Evolutionary conservation across 1,139 yeast genomes (phyloP).

Genomic region (Meyerozyma sp.): DNA sequence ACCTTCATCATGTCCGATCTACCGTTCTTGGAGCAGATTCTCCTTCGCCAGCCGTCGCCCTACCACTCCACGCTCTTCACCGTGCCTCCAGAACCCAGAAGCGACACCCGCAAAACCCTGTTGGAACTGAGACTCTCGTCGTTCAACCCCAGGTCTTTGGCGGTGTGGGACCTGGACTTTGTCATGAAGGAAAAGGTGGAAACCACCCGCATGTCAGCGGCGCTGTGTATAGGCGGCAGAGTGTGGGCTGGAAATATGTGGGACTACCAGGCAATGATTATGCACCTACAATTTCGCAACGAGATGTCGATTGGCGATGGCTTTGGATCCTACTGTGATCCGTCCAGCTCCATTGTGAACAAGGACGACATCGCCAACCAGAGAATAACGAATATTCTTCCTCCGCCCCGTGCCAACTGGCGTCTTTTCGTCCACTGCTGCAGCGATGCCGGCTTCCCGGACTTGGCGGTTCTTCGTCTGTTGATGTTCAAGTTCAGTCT

Average conservation of each 20-base stretch:
- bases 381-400: slow-evolving; percentile 19
- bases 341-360: slow-evolving; percentile 44
- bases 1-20: slow-evolving; percentile 13
- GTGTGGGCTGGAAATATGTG: slow-evolving; percentile 80
- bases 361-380: slow-evolving; percentile 10
- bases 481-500: slow-evolving; percentile 31
- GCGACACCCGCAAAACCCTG: slow-evolving; percentile 1
- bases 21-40: not conserved
- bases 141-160: slow-evolving; percentile 23
- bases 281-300: slow-evolving; percentile 12
- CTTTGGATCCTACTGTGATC: slow-evolving; percentile 43
- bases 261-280: slow-evolving; percentile 38
- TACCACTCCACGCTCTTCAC: slow-evolving; percentile 2
- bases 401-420: slow-evolving; percentile 36
- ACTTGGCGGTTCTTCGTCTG: slow-evolving; percentile 26
- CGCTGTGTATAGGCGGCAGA: slow-evolving; percentile 50
- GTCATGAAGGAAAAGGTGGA: slow-evolving; percentile 73
- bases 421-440: slow-evolving; percentile 34
- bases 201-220: slow-evolving; percentile 77
- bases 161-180: slow-evolving; percentile 68
- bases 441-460: slow-evolving; percentile 59
- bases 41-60: not conserved
- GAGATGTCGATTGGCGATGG: slow-evolving; percentile 2
- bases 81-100: slow-evolving; percentile 2
- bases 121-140: slow-evolving; percentile 2